Base-by-base conservation (phyloP, 2,329 filamentous ascomycete genomes). In the Knufia petricola region DNA sequence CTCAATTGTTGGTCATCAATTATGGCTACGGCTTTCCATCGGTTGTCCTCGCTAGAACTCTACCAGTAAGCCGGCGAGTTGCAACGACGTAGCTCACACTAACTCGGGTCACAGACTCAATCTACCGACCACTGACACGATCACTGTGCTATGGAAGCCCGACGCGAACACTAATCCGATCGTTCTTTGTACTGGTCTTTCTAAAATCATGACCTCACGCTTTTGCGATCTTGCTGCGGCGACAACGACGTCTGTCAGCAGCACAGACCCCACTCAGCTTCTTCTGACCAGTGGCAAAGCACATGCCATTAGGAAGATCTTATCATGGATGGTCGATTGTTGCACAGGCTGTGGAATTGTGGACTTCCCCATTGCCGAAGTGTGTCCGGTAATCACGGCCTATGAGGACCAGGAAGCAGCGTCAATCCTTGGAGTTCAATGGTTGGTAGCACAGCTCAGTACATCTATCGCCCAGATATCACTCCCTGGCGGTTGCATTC, bases 221-320 rank as follows among this genome's bases (percentile, higher is more conserved):
- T 28, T 28, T 28, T 6, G 26, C 26, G 12, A 28, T 6, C 6
- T 66, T 23, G 23, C 34, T 37, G 13, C 34, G 4, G 15, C 34
- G 17, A n/a, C 6, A 37, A 37, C n/a, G 6, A 37, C 34, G n/a
- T 37, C 17, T 37, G 34, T 37, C 34, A 37, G 15, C 12, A 12
- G 26, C 26, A 12, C 26, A 28, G 26, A 28, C 6, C n/a, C n/a
- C n/a, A n/a, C n/a, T n/a, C 26, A 28, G 26, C 26, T 28, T 6
- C 12, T 28, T 6, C 26, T 28, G 26, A 28, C 26, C 17, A n/a
- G 34, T 7, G 34, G 34, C 6, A 20, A 37, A 7, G 13, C 34
- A 7, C 13, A 37, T 20, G 34, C 34, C 13, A 37, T 37, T n/a
- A n/a, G n/a, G 13, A 37, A 37, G 17, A 37, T 37, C 15, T n/a